Conservation (phyloP, 1,284 basidiomycete species). For the Tetrapyrgos nigripes region DNA sequence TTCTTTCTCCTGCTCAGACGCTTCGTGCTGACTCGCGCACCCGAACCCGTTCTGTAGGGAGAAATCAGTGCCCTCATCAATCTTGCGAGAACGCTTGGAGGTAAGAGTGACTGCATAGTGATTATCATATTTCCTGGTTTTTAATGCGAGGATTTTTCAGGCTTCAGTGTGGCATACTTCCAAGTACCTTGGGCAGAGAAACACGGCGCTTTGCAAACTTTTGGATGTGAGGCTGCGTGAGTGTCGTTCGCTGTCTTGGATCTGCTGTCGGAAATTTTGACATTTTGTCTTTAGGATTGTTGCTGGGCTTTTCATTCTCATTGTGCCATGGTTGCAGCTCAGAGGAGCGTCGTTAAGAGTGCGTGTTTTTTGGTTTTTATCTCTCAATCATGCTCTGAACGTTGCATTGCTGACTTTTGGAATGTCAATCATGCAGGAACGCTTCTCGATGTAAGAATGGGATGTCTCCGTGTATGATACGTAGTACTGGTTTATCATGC, state of each 20-base stretch:
- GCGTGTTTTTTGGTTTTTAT: conserved; percentile 18
- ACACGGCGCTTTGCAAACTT: conserved; percentile 56
- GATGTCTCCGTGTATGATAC: neutral
- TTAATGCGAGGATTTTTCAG: no score
- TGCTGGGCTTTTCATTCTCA: conserved; percentile 55
- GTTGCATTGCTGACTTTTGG: no score
- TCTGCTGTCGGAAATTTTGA: conserved; percentile 48
- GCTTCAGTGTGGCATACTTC: conserved; percentile 68
- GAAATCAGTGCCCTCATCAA: conserved; percentile 68
- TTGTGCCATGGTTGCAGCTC: conserved; percentile 58
- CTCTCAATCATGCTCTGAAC: neutral
- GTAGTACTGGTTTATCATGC: neutral
- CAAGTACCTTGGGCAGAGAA: conserved; percentile 62
- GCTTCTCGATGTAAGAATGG: conserved; percentile 47
- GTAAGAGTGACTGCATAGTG: conserved; percentile 20
- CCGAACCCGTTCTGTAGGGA: conserved; percentile 38
- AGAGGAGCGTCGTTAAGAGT: conserved; percentile 56
- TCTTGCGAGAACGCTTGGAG: conserved; percentile 61
- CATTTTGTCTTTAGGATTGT: conserved; percentile 40
- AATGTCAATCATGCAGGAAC: conserved; percentile 46
- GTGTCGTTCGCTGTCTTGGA: conserved; percentile 33
- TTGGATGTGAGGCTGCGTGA: conserved; percentile 58
- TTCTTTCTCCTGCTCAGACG: neutral
- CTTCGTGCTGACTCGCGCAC: neutral
- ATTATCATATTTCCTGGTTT: neutral